A percentile compares a stretch with the other conserved stretches of the same genome.
Evolutionary conservation across 345 rosid genomes (phyloP).

Genomic region (Populus ilicifolia): DNA sequence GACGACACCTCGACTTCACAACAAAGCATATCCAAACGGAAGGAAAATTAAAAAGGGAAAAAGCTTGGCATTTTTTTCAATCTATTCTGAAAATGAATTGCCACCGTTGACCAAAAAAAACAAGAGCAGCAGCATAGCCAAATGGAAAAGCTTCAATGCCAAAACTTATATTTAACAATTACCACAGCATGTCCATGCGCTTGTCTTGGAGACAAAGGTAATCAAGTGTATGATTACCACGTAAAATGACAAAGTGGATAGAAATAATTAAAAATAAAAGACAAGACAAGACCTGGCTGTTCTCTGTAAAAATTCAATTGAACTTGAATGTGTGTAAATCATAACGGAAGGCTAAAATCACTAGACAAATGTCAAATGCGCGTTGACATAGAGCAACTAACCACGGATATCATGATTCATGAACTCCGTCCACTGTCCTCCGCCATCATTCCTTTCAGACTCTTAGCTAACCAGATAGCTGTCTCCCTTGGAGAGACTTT

Average conservation of each 20-base stretch:
- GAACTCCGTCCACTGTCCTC: conserved; percentile 61
- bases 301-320: conserved; percentile 15
- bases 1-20: not conserved
- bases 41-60: too few relatives aligned
- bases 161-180: conserved; percentile 13
- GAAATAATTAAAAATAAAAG: conserved; percentile 25
- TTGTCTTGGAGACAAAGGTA: conserved; percentile 16
- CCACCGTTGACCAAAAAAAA: not conserved
- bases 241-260: conserved; percentile 29
- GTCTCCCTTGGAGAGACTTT: conserved; percentile 98
- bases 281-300: not conserved
- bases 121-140: too few relatives aligned
- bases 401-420: conserved; percentile 30
- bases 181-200: conserved; percentile 18
- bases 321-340: conserved; percentile 17
- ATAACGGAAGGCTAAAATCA: conserved; percentile 11
- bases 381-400: conserved; percentile 19
- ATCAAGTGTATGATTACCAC: conserved; percentile 30
- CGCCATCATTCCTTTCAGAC: conserved; percentile 92
- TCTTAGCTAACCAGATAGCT: conserved; percentile 94
- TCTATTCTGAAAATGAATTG: not conserved
- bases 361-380: conserved; percentile 5
- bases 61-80: not conserved
- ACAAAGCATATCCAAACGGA: not conserved
- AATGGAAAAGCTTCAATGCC: not conserved